Evolutionary conservation across 2,329 filamentous ascomycete species (phyloP), one percentile per base, ranked within the genome.

Genomic region (Rosellinia necatrix): DNA sequence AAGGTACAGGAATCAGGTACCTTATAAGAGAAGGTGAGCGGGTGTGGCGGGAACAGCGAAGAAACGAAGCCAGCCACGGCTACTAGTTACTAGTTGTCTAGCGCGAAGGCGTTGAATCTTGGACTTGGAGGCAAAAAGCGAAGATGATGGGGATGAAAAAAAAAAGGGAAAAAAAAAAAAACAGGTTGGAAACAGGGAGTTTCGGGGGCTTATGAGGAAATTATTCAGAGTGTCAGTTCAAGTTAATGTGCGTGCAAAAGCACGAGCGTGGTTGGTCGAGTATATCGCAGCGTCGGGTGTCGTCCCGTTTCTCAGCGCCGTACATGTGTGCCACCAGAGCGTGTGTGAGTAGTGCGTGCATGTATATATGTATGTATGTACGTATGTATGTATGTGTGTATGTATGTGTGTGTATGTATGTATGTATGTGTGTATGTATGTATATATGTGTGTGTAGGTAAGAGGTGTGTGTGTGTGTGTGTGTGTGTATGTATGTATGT

Each of bases 161-260:
- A n/a, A 15, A 17, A 53, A 38, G 15, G 40, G 24, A 15, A 34
- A 49, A 17, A 50, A 21, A 25, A 32, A 32, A 29, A 40, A 27
- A 35, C 24, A 52, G 46, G 41, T 13, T n/a, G 17, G 30, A 34
- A 22, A 30, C 8, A 51, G 35, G 42, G 38, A 37, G 38, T 32
- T 22, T 21, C 41, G 41, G 51, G 50, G 40, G 51, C 30, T 25
- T 56, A 43, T 50, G 10, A 46, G 32, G 41, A 19, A 47, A 42
- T 40, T 51, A 50, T 35, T 58, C 37, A 44, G 25, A 38, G 29
- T n/a, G n/a, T n/a, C n/a, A n/a, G n/a, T n/a, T n/a, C n/a, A n/a
- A n/a, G n/a, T n/a, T n/a, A n/a, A n/a, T n/a, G n/a, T n/a, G n/a
- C n/a, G n/a, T n/a, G n/a, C n/a, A n/a, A n/a, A n/a, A n/a, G n/a